Evolutionary conservation across 805 yeast species (phyloP), one percentile per base, ranked within the genome.

Genomic region (Cyberlindnera japonica): DNA sequence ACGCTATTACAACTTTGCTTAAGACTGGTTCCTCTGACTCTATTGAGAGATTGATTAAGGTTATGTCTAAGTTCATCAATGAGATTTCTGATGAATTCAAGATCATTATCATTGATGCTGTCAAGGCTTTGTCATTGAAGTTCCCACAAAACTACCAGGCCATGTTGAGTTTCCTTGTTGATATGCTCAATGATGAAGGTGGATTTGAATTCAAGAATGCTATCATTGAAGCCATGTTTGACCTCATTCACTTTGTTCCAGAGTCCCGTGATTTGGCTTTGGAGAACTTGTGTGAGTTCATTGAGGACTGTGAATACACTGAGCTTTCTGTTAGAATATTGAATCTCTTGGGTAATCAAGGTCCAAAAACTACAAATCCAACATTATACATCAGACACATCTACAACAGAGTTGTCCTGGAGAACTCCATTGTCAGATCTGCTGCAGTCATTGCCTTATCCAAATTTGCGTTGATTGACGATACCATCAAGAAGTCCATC

Each of bases 271-370:
- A 85, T 53, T 64, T 76, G 35, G 95, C 96, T 17, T 71, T 93
- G 57, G 88, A 85, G 66, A 83, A 83, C 62, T 73, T 93, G 54
- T 89, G 98, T 72, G 99, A 93, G 64, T 90, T 89, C 59, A 93
- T 93, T 55, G 99, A 93, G 67, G 99, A 93, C 71, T 93, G 98
- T 68, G 99, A 93, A 67, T 91, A 75, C 68, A 85, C 96, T 22
- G 96, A 89, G 65, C 78, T 93, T 47, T 79, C 95, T 20, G 95
- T 90, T n/a, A 79, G 98, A 59, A 82, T 93, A 43, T 73, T 93
- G 63, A 96, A 90, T 65, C 65, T 91, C 47, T 75, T 93, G 50
- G 99, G 99, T 60, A 85, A 81, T 50, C 95, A 90, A 64, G 99
- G 99, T 46, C 97, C 99, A 55, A 68, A 72, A 43, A 82, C 96